phyloP scores from a whole-genome alignment of 495 filamentous ascomycete species.

The Aspergillus funiculosus region DNA sequence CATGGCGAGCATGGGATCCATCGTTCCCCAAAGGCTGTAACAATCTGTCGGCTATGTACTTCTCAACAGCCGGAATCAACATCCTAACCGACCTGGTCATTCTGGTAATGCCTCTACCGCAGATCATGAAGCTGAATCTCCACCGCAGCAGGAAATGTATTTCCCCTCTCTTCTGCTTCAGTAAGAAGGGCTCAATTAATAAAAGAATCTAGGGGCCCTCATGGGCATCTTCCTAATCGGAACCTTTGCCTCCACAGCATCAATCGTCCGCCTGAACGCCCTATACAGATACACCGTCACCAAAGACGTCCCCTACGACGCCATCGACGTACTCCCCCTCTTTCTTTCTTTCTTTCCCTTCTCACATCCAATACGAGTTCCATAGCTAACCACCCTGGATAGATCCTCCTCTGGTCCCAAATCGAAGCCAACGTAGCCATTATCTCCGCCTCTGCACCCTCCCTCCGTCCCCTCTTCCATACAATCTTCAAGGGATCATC shows the following conservation, averaged over 20 bases:
- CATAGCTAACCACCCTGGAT: neutral
- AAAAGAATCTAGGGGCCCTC: slow-evolving; percentile 9
- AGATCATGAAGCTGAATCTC: slow-evolving; percentile 25
- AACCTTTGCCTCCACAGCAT: slow-evolving; percentile 16
- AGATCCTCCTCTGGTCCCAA: slow-evolving; percentile 20
- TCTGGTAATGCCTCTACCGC: slow-evolving; percentile 23
- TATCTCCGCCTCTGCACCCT: slow-evolving; percentile 17
- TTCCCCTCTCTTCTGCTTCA: neutral
- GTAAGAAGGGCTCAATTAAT: neutral
- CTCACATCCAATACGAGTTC: neutral
- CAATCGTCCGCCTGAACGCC: slow-evolving; percentile 17
- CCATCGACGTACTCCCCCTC: slow-evolving; percentile 7
- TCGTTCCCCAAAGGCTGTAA: slow-evolving; percentile 16
- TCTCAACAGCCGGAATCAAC: slow-evolving; percentile 20
- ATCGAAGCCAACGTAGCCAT: slow-evolving; percentile 20
- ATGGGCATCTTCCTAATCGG: slow-evolving; percentile 16
- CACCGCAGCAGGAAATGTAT: slow-evolving; percentile 13
- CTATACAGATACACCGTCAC: slow-evolving; percentile 16
- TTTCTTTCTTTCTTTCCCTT: neutral
- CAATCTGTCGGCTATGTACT: slow-evolving; percentile 11
- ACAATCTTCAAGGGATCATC: slow-evolving; percentile 12
- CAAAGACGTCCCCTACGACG: slow-evolving; percentile 13
- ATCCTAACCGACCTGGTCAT: slow-evolving; percentile 31
- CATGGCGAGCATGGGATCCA: slow-evolving; percentile 19
- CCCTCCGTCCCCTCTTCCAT: slow-evolving; percentile 10